These are phyloP conservation scores for Sindora glabra DNA, from an alignment of 306 rosid species.

Conservation along the genomic window DNA sequence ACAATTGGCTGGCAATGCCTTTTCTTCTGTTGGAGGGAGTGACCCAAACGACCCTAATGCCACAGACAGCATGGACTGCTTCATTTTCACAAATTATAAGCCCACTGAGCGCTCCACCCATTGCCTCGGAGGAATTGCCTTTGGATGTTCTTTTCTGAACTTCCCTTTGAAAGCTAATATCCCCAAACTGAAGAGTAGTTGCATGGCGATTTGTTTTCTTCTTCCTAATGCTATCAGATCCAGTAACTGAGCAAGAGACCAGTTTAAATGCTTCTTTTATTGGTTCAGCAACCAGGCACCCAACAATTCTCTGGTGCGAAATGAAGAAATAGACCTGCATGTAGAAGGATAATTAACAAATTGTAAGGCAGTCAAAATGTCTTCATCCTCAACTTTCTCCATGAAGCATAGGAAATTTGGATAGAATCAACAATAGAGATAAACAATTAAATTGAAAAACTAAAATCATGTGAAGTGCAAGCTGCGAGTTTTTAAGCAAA, in stretches of 20 bases:
- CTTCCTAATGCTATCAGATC: not conserved
- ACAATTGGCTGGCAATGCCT: slow-evolving; percentile 52
- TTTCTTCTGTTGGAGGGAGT: slow-evolving; percentile 73
- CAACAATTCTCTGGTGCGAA: slow-evolving; percentile 46
- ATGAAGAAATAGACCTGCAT: slow-evolving; percentile 66
- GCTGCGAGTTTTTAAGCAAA: not conserved
- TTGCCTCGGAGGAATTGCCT: slow-evolving; percentile 18
- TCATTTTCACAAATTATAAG: slow-evolving; percentile 51
- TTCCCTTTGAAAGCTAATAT: slow-evolving; percentile 61
- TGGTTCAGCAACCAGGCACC: slow-evolving; percentile 66
- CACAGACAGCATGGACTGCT: slow-evolving; percentile 58
- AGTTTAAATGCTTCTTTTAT: slow-evolving; percentile 62
- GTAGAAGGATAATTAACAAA: not conserved
- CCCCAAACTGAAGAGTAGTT: slow-evolving; percentile 56
- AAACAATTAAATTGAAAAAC: not conserved
- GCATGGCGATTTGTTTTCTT: slow-evolving; percentile 25
- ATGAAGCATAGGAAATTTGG: not conserved
- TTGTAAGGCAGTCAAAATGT: not conserved
- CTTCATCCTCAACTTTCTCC: not conserved
- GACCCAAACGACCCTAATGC: slow-evolving; percentile 85
- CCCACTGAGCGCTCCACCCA: slow-evolving; percentile 28
- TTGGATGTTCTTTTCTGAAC: slow-evolving; percentile 24
- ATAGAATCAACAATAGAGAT: not conserved
- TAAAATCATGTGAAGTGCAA: too few relatives aligned
- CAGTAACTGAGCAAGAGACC: slow-evolving; percentile 30